A percentile compares a stretch with the other conserved stretches of the same genome.
These are phyloP conservation scores for Nakazawaea wyomingensis DNA, from an alignment of 805 yeast genomes.

Conservation along the genomic window DNA sequence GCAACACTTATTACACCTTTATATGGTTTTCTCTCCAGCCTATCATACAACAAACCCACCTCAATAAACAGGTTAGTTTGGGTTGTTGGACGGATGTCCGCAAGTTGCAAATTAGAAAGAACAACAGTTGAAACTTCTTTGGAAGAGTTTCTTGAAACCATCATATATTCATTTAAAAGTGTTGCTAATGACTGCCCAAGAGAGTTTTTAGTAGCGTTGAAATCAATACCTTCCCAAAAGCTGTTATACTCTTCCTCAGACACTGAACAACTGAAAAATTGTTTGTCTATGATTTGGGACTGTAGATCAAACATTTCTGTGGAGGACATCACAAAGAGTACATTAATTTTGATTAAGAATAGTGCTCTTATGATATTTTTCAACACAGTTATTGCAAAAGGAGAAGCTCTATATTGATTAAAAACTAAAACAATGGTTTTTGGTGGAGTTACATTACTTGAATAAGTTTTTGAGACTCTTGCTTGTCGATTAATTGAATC, in stretches of 20 bases:
- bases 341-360: slow-evolving; percentile 23
- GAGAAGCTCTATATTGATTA: slow-evolving; percentile 21
- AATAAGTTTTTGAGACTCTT: neutral
- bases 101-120: slow-evolving; percentile 1
- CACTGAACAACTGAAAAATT: neutral
- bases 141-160: neutral
- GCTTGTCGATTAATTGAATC: neutral
- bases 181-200: neutral
- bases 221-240: slow-evolving; percentile 2
- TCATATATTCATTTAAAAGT: neutral
- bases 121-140: slow-evolving; percentile 1
- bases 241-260: neutral
- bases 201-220: neutral
- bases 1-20: neutral
- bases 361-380: slow-evolving; percentile 26
- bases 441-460: slow-evolving; percentile 15
- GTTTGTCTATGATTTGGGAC: neutral
- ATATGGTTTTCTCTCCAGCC: neutral
- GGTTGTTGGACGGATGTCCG: neutral
- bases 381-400: slow-evolving; percentile 19
- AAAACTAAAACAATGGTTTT: slow-evolving; percentile 21
- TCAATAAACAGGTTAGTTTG: slow-evolving; percentile 1
- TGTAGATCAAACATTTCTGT: neutral
- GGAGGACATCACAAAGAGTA: slow-evolving; percentile 12
- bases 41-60: slow-evolving; percentile 2